Base-by-base conservation (phyloP, 345 rosid genomes). In the Anastatica hierochuntica region DNA sequence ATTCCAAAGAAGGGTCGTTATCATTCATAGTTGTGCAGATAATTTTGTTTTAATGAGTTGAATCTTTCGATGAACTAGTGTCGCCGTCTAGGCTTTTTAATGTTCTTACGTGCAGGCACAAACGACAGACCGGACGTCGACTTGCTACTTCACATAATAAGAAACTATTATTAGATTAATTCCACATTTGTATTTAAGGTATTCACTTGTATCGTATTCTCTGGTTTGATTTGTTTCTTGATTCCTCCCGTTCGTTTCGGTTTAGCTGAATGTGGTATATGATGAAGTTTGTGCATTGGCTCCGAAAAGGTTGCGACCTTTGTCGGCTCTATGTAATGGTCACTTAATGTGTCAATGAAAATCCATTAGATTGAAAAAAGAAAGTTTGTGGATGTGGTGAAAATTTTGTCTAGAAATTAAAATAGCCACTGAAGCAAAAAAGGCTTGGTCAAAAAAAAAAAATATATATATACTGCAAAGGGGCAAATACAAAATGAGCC, bases 41-140 rank as follows among this genome's bases (percentile, higher is more conserved):
- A 51, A 27, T 27, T 7, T 50, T 49, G 50, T 27, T 7, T 50
- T 49, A 58, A 20, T 17, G 51, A 47, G 62, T 41, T 56, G 45
- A 56, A 21, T 15, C 0, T 36, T 53, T 26, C 17, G 34, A 39
- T 17, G 42, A 19, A 47, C 18, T 29, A 15, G 21, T 26, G 13
- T 21, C 2, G 3, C 5, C 24, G 5, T 21, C 24, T 21, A n/a
- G 10, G 9, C 33, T 29, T 31, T 9, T 35, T 36, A 10, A 4
- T 26, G 53, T 57, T 64, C 21, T 56, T 57, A 66, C 70, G 64
- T 66, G 60, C 64, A 17, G 21, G 70, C 70, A 66, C 64, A 51
- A 50, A 58, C 12, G 27, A 35, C 29, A 65, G 51, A 38, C 21
- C 19, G 1, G 49, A 39, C 20, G 34, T 52, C 53, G 37, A 56